Base-by-base conservation (phyloP, 1,284 basidiomycete species). In the Pseudozyma sp. region DNA sequence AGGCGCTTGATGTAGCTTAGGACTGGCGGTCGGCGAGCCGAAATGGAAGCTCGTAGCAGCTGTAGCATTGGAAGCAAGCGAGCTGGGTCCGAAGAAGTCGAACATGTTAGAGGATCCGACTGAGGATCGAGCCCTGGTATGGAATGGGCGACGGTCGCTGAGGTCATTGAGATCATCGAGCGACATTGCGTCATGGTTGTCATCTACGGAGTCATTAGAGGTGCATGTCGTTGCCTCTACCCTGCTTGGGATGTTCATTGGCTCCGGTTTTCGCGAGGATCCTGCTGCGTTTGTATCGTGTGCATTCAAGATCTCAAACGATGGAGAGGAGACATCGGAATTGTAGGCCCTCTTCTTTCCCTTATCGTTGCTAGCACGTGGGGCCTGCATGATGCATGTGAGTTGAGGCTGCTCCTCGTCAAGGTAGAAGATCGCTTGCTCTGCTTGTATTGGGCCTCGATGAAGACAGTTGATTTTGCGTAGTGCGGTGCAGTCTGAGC, bases 51-150 rank as follows among this genome's bases (percentile, higher is more conserved):
- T 76, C 11, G 68, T 76, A 16, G 69, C 74, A 34, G 52, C 65
- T 16, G 74, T 76, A 42, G 58, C 47, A 48, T 60, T 62, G 14
- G 70, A 72, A 16, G 69, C 57, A 16, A 76, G 40, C 1, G 74
- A 76, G 60, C 74, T 76, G 19, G 74, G 70, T 1, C 70, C 65
- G 42, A 76, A 76, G 49, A 76, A 76, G 42, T 72, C 74, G 18
- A 63, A 72, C 52, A 52, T 50, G 39, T 66, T 66, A 52, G 60
- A 39, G 4, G 74, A 72, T 36, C 69, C 74, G 1, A 69, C 59
- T 1, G 70, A 76, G 0, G 74, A 76, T 34, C 52, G 66, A 31
- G 69, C 74, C 11, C 73, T 39, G 5, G 52, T 52, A 31, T 73
- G 70, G 14, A 65, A 62, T 2, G 61, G 70, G 12, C 65, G 59